Evolutionary conservation across 805 yeast genomes (phyloP).

Genomic region (Sugiyamaella lignohabitans): DNA sequence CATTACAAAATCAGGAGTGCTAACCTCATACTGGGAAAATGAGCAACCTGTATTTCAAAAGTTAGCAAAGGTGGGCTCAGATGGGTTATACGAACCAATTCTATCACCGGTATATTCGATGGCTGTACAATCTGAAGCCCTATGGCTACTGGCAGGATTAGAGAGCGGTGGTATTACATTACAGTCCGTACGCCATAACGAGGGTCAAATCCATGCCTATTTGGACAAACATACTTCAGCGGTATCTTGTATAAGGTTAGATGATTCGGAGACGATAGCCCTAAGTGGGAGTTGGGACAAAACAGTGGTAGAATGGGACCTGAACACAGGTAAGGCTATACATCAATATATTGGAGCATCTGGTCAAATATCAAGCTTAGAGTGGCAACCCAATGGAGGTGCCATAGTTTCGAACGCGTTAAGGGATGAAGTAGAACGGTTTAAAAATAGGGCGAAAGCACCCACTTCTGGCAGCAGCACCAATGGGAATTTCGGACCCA

Average conservation of each 20-base stretch:
- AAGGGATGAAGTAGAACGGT: slow-evolving; percentile 19
- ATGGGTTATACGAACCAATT: slow-evolving; percentile 33
- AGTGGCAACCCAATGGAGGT: slow-evolving; percentile 41
- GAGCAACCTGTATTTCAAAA: slow-evolving; percentile 66
- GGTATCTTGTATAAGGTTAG: slow-evolving; percentile 64
- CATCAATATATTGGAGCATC: slow-evolving; percentile 49
- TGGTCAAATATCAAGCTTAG: slow-evolving; percentile 75
- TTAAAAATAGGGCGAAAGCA: slow-evolving; percentile 7
- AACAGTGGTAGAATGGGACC: slow-evolving; percentile 74
- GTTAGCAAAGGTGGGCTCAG: slow-evolving; percentile 32
- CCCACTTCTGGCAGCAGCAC: background rate
- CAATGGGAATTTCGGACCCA: background rate
- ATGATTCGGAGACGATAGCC: slow-evolving; percentile 53
- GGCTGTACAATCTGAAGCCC: slow-evolving; percentile 74
- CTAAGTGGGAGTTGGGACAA: slow-evolving; percentile 91
- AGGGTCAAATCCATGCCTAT: slow-evolving; percentile 75
- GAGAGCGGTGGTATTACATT: slow-evolving; percentile 74
- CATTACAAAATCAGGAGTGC: slow-evolving; percentile 75
- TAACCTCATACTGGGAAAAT: slow-evolving; percentile 89
- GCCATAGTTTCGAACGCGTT: slow-evolving; percentile 13
- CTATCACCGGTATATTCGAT: slow-evolving; percentile 82
- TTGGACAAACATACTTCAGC: slow-evolving; percentile 66
- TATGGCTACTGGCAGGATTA: slow-evolving; percentile 81
- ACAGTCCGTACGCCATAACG: slow-evolving; percentile 75
- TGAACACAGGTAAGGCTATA: slow-evolving; percentile 57